Base-by-base conservation (phyloP, 2,329 filamentous ascomycete species). In the Penicillium rolfsii region DNA sequence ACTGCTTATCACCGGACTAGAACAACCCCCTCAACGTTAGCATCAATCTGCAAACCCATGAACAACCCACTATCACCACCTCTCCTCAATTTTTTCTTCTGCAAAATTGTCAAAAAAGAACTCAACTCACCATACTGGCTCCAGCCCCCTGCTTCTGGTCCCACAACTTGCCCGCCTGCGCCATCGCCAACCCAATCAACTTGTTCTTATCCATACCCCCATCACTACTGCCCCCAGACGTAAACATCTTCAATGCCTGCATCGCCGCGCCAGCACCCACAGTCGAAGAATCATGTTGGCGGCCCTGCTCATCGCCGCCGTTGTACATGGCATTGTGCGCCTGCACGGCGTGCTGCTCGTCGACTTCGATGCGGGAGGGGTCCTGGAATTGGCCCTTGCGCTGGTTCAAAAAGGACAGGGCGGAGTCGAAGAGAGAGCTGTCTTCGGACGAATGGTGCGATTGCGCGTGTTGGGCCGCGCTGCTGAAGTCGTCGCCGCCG, bases 121-220 rank as follows among this genome's bases (percentile, higher is more conserved):
- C 33, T 57, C 14, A 61, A 77, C 80, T 71, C 68, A 84, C 81
- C 62, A 82, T 82, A 66, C 84, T 85, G 45, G 62, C 67, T 22
- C 85, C 87, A 70, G 81, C 76, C 12, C 76, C 73, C 61, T 77
- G 77, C 77, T 88, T 85, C 77, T 87, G 75, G 68, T 88, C 85
- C 74, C 87, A 89, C 63, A 93, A 81, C 83, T 93, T 93, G 71
- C 88, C 89, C 36, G 92, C 93, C 81, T 97, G 90, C 8, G 85
- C 87, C 91, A 97, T 93, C 46, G 93, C 93, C 74, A 96, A 82
- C 4, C 89, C 91, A 64, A 97, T 85, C 72, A 97, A 91, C 63
- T 89, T 85, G 74, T 89, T 91, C 83, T 96, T 89, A 67, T 87
- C 86, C 71, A 83, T 81, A 52, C 78, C 79, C 8, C 77, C 75